These are phyloP conservation scores for Orbilia brochopaga DNA, from an alignment of 2,329 filamentous ascomycete genomes.

Conservation along the genomic window DNA sequence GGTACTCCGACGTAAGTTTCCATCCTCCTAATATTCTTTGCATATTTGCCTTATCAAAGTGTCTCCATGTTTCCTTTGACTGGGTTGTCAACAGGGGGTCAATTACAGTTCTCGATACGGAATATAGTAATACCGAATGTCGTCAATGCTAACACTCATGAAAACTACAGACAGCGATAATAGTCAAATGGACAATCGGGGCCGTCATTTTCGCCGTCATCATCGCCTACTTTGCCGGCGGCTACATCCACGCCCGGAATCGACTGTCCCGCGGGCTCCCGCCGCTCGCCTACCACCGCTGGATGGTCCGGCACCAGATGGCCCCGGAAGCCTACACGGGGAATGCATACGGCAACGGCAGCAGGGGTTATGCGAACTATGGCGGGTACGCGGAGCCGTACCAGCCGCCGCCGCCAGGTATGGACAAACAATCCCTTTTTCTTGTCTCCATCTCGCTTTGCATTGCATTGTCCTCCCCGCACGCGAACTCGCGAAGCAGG, in stretches of 20 bases:
- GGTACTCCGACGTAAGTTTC: slow-evolving; percentile 45
- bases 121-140: background rate
- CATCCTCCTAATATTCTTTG: too few relatives aligned
- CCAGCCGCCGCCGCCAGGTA: slow-evolving; percentile 46
- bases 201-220: slow-evolving; percentile 67
- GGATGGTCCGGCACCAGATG: slow-evolving; percentile 47
- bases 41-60: too few relatives aligned
- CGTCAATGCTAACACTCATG: background rate
- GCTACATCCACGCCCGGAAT: slow-evolving; percentile 72
- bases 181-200: slow-evolving; percentile 73
- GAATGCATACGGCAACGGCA: slow-evolving; percentile 23
- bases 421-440: background rate
- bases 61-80: too few relatives aligned
- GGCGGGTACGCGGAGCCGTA: slow-evolving; percentile 44
- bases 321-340: slow-evolving; percentile 30
- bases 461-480: background rate
- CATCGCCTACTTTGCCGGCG: slow-evolving; percentile 69
- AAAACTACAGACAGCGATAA: slow-evolving; percentile 37
- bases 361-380: slow-evolving; percentile 33
- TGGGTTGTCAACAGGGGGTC: too few relatives aligned
- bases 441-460: background rate
- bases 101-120: background rate
- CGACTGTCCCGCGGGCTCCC: slow-evolving; percentile 70
- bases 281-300: slow-evolving; percentile 72
- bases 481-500: too few relatives aligned